Base-by-base conservation (phyloP, 805 yeast genomes). In the Komagataella populi region DNA sequence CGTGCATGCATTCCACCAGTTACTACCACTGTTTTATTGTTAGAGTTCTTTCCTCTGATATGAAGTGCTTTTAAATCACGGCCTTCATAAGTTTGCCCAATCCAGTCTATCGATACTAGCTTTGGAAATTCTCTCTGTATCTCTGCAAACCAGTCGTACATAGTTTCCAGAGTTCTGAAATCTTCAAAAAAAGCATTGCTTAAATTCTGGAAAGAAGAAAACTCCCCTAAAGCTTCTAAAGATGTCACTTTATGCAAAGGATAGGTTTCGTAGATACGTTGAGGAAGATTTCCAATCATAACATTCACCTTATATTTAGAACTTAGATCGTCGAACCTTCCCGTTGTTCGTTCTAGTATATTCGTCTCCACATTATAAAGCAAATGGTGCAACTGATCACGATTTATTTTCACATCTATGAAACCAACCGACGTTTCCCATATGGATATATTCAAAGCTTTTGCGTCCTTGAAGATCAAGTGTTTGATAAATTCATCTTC, bases 1-100 rank as follows among this genome's bases (percentile, higher is more conserved):
- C 97, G 72, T 0, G 96, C 93, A 66, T 89, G 96, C 2, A 84
- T 74, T 2, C 96, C 96, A 44, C 90, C 90, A 1, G 91, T 80
- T 6, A 89, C 73, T 3, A 87, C 83, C 50, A 88, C 74, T 1
- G 91, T 84, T 63, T 74, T 76, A 17, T 55, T 55, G 14, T 23
- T 14, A 7, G 36, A 16, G 65, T 56, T 66, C 55, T 53, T 57
- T 51, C 66, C 62, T 46, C 53, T 54, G 12, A 59, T 61, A 4
- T 65, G 70, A 20, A 87, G 67, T 0, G 85, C 87, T 50, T 77
- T 80, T 60, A 83, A 73, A 23, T 78, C 80, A 51, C 93, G 70
- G 5, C 87, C 87, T 65, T 88, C 95, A 60, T 65, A 78, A 0
- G 96, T 85, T 52, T 73, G 72, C 2, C 96, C 97, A 14, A 87